These are phyloP conservation scores for Aureobasidium sp. DNA, from an alignment of 2,329 filamentous ascomycete genomes.

Conservation along the genomic window DNA sequence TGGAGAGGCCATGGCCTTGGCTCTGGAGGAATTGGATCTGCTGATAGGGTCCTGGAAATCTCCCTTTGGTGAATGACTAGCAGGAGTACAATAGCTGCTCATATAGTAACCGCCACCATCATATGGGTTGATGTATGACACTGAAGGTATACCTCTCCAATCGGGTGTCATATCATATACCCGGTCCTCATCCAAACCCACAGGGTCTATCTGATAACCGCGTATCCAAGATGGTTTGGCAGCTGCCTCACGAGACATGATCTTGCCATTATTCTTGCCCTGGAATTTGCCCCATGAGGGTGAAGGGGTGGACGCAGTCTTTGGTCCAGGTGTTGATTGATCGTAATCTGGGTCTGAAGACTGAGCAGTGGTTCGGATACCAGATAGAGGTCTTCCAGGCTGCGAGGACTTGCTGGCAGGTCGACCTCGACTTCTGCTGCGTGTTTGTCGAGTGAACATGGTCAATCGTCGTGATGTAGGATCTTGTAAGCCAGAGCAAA, in stretches of 20 bases:
- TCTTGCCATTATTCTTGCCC: background rate
- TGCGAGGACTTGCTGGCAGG: background rate
- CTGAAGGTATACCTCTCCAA: background rate
- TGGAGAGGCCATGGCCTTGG: background rate
- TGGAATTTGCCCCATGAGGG: background rate
- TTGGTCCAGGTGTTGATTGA: background rate
- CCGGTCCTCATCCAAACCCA: too few relatives aligned
- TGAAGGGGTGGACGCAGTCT: background rate
- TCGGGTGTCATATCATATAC: background rate
- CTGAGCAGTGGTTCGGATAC: background rate
- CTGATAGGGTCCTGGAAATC: background rate
- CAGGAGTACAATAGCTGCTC: background rate
- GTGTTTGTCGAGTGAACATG: background rate
- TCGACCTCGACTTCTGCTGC: background rate
- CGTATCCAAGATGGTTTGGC: background rate
- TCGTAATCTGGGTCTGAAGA: background rate
- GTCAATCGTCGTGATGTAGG: background rate
- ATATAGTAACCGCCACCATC: background rate
- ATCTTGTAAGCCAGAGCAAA: background rate
- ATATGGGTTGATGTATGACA: background rate
- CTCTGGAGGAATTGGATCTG: background rate
- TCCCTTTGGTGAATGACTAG: background rate
- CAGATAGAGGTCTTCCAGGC: background rate
- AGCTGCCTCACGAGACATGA: background rate
- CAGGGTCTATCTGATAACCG: too few relatives aligned